Conservation (phyloP, 2,329 filamentous ascomycete genomes). For the Leptographium wingfieldii region DNA sequence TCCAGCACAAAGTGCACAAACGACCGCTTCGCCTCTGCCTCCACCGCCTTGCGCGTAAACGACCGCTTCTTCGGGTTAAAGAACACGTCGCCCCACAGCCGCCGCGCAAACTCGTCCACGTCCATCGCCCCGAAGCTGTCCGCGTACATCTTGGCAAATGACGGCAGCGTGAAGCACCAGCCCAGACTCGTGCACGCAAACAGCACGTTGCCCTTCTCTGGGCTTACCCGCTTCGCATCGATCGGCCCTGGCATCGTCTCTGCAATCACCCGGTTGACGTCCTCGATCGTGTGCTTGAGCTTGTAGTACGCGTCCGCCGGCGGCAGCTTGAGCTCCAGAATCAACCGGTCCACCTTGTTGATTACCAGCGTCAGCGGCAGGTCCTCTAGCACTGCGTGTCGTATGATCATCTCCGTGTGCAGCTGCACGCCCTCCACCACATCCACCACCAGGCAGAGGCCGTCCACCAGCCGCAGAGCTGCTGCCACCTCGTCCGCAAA, state of each 20-base stretch:
- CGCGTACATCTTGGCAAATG: slow-evolving; percentile 93
- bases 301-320: slow-evolving; percentile 98
- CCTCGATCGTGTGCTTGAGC: slow-evolving; percentile 94
- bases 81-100: slow-evolving; percentile 94
- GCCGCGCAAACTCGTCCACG: slow-evolving; percentile 65
- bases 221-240: slow-evolving; percentile 69
- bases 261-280: slow-evolving; percentile 93
- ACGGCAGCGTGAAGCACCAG: slow-evolving; percentile 92
- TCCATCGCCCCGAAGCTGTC: slow-evolving; percentile 77
- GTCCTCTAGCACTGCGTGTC: slow-evolving; percentile 82
- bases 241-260: slow-evolving; percentile 72
- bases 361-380: slow-evolving; percentile 80
- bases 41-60: slow-evolving; percentile 77
- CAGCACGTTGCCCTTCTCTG: slow-evolving; percentile 95
- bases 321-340: slow-evolving; percentile 85
- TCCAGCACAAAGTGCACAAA: slow-evolving; percentile 94
- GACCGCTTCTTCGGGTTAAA: slow-evolving; percentile 84
- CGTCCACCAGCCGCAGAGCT: slow-evolving; percentile 75
- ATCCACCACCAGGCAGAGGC: slow-evolving; percentile 86
- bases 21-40: slow-evolving; percentile 67
- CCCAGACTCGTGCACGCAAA: slow-evolving; percentile 89
- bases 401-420: slow-evolving; percentile 95
- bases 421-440: slow-evolving; percentile 98
- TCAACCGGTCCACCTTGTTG: slow-evolving; percentile 95
- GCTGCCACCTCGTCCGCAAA: slow-evolving; percentile 96